Conservation (phyloP, 345 rosid genomes). For the Psidium guajava region DNA sequence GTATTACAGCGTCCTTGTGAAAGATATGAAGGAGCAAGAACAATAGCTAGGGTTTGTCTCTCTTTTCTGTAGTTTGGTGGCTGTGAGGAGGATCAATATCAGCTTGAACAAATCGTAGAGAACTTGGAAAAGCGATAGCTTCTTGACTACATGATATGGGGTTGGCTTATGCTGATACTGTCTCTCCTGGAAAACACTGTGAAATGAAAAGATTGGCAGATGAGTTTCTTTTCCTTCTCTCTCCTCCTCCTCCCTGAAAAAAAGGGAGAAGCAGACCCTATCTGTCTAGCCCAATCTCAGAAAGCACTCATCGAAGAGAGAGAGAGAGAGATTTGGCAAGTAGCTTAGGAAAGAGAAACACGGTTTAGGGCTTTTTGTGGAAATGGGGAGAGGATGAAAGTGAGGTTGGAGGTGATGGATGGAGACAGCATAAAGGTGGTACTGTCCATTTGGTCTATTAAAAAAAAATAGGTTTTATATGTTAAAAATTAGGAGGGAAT, state of each 20-base stretch:
- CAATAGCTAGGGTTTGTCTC: not conserved
- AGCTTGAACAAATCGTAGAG: not conserved
- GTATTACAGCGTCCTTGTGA: not conserved
- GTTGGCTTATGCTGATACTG: not conserved
- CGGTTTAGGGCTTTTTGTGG: not conserved
- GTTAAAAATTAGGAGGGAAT: not conserved
- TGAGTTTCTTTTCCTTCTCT: not conserved
- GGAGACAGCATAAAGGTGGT: not conserved
- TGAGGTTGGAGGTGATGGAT: not conserved
- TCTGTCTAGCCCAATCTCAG: not conserved
- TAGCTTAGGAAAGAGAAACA: not conserved
- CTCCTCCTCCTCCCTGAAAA: not conserved
- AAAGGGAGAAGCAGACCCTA: not conserved
- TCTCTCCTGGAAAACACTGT: not conserved
- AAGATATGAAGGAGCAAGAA: not conserved
- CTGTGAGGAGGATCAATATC: not conserved
- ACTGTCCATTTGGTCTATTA: not conserved
- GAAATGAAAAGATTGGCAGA: not conserved
- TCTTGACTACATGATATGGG: not conserved
- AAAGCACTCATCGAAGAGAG: not conserved
- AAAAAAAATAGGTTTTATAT: not conserved
- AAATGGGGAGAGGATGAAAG: not conserved
- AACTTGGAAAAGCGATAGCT: not conserved
- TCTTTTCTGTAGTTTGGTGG: not conserved
- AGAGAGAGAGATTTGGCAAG: not conserved